Percentiles rank a stretch among this genome's conserved stretches.
Conservation (phyloP, 768 basidiomycete genomes). For the Pulveroboletus sp. region DNA sequence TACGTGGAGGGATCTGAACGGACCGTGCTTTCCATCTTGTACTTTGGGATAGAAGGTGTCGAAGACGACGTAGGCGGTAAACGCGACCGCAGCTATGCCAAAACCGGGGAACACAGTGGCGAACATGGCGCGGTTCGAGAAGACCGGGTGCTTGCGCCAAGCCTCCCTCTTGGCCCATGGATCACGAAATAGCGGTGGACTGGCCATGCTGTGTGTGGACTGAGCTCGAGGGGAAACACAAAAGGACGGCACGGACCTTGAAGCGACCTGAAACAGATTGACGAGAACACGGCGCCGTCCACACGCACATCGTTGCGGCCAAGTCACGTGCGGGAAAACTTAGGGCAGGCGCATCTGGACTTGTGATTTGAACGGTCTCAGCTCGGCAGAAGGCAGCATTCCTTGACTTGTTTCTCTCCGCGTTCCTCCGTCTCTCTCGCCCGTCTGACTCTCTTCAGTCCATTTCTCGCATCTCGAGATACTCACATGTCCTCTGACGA, state of each 20-base stretch:
- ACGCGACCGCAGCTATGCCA: constrained; percentile 88
- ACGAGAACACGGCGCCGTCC: neutral
- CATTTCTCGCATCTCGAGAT: constrained; percentile 20
- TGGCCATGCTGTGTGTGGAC: constrained; percentile 45
- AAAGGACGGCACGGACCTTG: constrained; percentile 18
- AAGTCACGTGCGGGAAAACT: constrained; percentile 30
- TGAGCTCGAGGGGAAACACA: too few species aligned
- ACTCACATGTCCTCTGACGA: constrained; percentile 55
- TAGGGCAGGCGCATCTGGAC: constrained; percentile 57
- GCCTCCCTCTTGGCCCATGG: constrained; percentile 93
- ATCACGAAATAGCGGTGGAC: constrained; percentile 78
- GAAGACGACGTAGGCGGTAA: constrained; percentile 83
- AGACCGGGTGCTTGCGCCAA: constrained; percentile 89
- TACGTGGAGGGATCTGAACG: constrained; percentile 1
- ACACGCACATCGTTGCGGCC: neutral
- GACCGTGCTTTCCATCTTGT: constrained; percentile 26
- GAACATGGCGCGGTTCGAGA: constrained; percentile 84
- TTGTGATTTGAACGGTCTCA: constrained; percentile 33
- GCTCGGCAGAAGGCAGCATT: constrained; percentile 23
- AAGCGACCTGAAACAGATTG: constrained; percentile 10
- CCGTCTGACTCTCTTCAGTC: neutral
- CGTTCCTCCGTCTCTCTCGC: constrained; percentile 22
- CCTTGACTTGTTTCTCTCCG: constrained; percentile 30
- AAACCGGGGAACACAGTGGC: constrained; percentile 91
- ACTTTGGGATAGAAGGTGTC: constrained; percentile 63